These are phyloP conservation scores for Symbiodinium pilosum DNA, from an alignment of 73 alveolate species.

Conservation along the genomic window DNA sequence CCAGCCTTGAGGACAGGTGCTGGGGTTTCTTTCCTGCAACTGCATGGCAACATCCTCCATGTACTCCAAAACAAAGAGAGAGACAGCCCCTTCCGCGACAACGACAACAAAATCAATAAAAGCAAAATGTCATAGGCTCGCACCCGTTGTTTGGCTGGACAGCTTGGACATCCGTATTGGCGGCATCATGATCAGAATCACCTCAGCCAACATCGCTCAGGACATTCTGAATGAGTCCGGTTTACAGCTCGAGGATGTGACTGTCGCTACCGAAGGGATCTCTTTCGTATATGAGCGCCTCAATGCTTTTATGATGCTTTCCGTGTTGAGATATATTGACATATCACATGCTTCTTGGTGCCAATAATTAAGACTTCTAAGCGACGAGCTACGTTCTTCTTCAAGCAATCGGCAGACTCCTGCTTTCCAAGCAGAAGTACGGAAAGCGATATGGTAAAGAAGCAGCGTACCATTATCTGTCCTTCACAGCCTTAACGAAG, in stretches of 20 bases:
- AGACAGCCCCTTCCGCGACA: too few relatives aligned
- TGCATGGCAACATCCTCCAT: too few relatives aligned
- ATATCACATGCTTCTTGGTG: too few relatives aligned
- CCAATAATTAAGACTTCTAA: too few relatives aligned
- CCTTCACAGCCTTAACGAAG: conserved; percentile 80
- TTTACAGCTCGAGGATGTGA: not conserved
- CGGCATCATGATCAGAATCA: not conserved
- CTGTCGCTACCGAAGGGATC: conserved; percentile 55
- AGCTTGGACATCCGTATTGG: not conserved
- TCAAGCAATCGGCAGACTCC: conserved; percentile 40
- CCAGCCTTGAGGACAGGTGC: too few relatives aligned
- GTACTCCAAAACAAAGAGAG: too few relatives aligned
- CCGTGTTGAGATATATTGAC: not conserved
- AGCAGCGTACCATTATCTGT: not conserved
- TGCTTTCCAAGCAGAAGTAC: not conserved
- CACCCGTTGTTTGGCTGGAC: not conserved
- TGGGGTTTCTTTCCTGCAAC: too few relatives aligned
- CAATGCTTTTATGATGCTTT: too few relatives aligned
- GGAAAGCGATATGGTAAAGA: not conserved
- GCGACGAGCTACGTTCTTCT: conserved; percentile 5
- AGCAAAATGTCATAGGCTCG: too few relatives aligned
- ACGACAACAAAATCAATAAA: too few relatives aligned
- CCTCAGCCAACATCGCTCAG: not conserved
- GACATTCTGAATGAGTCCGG: not conserved
- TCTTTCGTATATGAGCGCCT: conserved; percentile 47